A percentile compares a stretch with the other conserved stretches of the same genome.
Conservation (phyloP, 441 rosid species). For the Hypseocharis bilobata region DNA sequence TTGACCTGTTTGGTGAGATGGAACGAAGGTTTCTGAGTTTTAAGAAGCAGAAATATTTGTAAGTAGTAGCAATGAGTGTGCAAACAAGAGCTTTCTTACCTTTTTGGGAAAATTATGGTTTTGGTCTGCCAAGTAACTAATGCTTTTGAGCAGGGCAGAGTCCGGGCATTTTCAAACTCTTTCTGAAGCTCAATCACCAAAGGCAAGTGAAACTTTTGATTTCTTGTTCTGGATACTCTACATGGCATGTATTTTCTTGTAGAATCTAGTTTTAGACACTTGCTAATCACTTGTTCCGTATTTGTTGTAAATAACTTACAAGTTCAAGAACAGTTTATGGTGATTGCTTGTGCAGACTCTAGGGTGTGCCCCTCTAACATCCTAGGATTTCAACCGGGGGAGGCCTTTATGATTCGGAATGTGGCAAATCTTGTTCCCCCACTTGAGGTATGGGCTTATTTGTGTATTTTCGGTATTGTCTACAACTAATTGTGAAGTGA, state of each 20-base stretch:
- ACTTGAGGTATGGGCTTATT: constrained; percentile 27
- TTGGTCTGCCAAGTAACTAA: constrained; percentile 5
- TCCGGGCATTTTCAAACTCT: constrained; percentile 48
- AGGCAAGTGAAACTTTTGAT: constrained; percentile 34
- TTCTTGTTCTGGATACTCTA: neutral
- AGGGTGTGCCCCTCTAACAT: constrained; percentile 55
- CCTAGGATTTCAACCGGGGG: constrained; percentile 59
- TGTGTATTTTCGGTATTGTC: neutral
- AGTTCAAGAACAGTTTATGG: constrained; percentile 41
- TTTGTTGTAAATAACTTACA: constrained; percentile 22
- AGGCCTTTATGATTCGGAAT: constrained; percentile 50
- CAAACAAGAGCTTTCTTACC: neutral
- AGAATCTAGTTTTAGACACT: neutral
- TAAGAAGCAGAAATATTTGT: constrained; percentile 47
- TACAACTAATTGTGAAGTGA: neutral
- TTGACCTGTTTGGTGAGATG: constrained; percentile 33
- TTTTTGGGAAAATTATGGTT: neutral
- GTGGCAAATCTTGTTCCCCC: constrained; percentile 63
- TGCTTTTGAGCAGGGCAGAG: constrained; percentile 33
- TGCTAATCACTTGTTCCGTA: neutral
- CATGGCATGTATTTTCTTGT: neutral
- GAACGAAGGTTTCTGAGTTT: constrained; percentile 47
- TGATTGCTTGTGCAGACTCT: constrained; percentile 63
- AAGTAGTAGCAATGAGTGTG: constrained; percentile 12
- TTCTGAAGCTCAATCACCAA: constrained; percentile 53